Base-by-base conservation (phyloP, 192 early-diverging fungal species). In the Backusella tarrabulga region DNA sequence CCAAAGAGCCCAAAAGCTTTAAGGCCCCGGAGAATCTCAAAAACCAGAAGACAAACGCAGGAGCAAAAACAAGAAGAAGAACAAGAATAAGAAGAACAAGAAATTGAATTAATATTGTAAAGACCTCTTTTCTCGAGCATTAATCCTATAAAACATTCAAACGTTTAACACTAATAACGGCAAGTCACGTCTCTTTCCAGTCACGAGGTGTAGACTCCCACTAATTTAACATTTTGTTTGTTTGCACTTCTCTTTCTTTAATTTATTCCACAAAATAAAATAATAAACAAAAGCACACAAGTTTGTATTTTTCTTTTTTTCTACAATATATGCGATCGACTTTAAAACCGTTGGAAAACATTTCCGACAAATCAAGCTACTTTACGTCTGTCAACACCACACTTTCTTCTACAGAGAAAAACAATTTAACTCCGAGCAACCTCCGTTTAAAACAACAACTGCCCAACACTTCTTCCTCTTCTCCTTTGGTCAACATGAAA, bases 301-400 rank as follows among this genome's bases (percentile, higher is more conserved):
- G 38, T 17, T 50, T 50, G 46, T 50, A 50, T 50, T 50, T 11
- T 50, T 50, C 4, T 50, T 50, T 19, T 50, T 50, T 19, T 50
- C 15, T 50, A 4, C n/a, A 63, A 29, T 63, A 63, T 32, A 63
- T 63, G 56, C 56, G 56, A 12, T 63, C 56, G 12, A 63, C 56
- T 63, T 29, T 63, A 63, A 63, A 63, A 63, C 56, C 56, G 56
- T 63, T 63, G 56, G 56, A 63, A 29, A 26, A 14, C 56, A 63
- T 63, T 63, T 63, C 56, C 56, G 56, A 63, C 56, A 63, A 63
- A 63, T 23, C 56, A 63, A 63, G 26, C 56, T 63, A 63, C 29
- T 26, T 63, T 29, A 29, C 56, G 6, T 63, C 56, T 63, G 56
- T 63, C 56, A 63, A 44, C 23, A 41, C 34, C 41, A 35, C 29